Percentiles rank a stretch among this genome's conserved stretches.
phyloP scores from a whole-genome alignment of 2,329 filamentous ascomycete species.

The Fusarium nematophilum region DNA sequence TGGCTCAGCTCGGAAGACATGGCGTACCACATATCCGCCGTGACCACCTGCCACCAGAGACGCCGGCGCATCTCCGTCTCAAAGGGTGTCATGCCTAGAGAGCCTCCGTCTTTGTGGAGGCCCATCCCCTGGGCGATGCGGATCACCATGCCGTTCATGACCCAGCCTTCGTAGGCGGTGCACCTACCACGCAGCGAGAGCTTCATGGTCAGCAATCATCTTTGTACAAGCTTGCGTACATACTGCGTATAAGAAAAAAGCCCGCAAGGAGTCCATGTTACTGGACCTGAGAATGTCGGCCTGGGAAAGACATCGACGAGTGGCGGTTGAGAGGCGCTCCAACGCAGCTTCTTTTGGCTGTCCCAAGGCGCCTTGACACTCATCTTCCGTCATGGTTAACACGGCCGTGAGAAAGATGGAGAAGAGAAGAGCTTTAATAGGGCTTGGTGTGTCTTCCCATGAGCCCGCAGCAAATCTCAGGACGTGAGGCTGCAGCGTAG shows the following conservation, averaged over 20 bases:
- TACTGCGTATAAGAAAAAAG: constrained; percentile 68
- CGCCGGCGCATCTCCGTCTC: constrained; percentile 73
- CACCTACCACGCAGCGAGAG: too few species aligned
- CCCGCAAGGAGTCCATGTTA: constrained; percentile 68
- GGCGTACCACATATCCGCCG: constrained; percentile 66
- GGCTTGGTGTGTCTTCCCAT: constrained; percentile 64
- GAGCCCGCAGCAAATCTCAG: constrained; percentile 70
- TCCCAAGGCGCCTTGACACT: too few species aligned
- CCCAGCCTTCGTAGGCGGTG: too few species aligned
- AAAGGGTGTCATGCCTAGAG: constrained; percentile 66
- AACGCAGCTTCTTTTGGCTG: too few species aligned
- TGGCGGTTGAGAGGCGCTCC: too few species aligned
- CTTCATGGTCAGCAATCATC: too few species aligned
- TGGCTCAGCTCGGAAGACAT: constrained; percentile 65
- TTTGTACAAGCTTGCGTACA: too few species aligned
- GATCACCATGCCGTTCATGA: constrained; percentile 67
- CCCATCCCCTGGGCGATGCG: constrained; percentile 75
- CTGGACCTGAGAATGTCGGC: too few species aligned
- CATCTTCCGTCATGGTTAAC: constrained; percentile 63
- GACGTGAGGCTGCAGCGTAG: constrained; percentile 72
- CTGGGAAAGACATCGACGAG: too few species aligned
- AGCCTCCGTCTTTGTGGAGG: constrained; percentile 68
- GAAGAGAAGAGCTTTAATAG: constrained; percentile 69
- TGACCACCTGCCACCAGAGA: constrained; percentile 73
- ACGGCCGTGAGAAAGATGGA: constrained; percentile 72